Evolutionary conservation across 441 rosid genomes (phyloP).

Genomic region (Populus hybrid): DNA sequence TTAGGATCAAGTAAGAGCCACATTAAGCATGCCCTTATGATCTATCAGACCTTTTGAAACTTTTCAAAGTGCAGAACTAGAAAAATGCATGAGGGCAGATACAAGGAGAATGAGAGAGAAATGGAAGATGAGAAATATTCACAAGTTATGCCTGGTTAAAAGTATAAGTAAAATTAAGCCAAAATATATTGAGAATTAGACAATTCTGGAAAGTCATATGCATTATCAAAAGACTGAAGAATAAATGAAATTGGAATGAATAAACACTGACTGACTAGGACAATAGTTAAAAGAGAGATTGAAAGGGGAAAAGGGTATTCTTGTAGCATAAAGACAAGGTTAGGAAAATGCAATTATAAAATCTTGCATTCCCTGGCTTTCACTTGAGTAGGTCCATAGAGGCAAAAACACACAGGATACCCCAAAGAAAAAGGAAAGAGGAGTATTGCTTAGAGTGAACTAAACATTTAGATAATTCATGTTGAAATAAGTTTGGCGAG

Average conservation of each 20-base stretch:
- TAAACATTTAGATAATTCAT: not conserved
- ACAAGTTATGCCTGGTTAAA: too few species aligned
- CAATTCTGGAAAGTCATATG: not conserved
- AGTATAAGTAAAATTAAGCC: too few species aligned
- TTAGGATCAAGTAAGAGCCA: too few species aligned
- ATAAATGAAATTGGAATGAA: not conserved
- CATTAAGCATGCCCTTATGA: constrained; percentile 1
- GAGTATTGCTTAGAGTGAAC: not conserved
- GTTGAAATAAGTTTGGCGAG: not conserved
- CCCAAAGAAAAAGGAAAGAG: not conserved
- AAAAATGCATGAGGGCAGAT: not conserved
- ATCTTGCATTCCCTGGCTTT: not conserved
- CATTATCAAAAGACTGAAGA: not conserved
- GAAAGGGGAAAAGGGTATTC: not conserved
- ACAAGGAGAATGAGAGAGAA: too few species aligned
- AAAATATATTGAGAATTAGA: too few species aligned
- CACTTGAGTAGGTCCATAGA: not conserved
- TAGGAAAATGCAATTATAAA: not conserved
- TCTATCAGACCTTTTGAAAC: not conserved
- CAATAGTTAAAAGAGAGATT: not conserved
- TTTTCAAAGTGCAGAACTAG: not conserved
- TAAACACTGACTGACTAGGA: not conserved
- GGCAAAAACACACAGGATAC: not conserved
- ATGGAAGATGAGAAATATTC: too few species aligned
- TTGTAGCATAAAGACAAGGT: not conserved